Percentiles rank a stretch among this genome's conserved stretches.
phyloP scores from a whole-genome alignment of 352 stramenopile species.

The Saprolegnia diclina region DNA sequence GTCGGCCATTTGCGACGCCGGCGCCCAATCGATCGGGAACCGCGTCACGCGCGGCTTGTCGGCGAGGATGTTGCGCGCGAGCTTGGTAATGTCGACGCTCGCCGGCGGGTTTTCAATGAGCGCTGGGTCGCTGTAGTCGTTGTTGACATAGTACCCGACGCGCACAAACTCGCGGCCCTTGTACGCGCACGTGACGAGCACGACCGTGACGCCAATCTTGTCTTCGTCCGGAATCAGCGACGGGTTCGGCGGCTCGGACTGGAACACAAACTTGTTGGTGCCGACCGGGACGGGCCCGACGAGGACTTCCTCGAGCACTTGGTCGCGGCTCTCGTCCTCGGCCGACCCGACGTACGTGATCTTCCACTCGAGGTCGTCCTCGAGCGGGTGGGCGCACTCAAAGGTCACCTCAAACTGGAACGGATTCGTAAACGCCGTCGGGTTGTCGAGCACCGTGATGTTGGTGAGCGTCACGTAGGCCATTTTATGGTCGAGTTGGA shows the following conservation, averaged over 20 bases:
- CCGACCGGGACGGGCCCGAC: conserved; percentile 97
- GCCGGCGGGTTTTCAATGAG: conserved; percentile 74
- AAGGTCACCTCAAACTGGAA: conserved; percentile 99
- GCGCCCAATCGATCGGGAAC: conserved; percentile 96
- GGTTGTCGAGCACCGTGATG: conserved; percentile 98
- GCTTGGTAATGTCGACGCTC: conserved; percentile 85
- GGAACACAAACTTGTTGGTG: conserved; percentile 98
- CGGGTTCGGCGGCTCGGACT: conserved; percentile 92
- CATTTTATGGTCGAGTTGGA: conserved; percentile 34
- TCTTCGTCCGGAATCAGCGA: conserved; percentile 91
- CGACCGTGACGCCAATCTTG: conserved; percentile 98
- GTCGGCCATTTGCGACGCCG: conserved; percentile 37
- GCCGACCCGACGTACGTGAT: conserved; percentile 98
- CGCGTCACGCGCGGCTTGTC: conserved; percentile 94
- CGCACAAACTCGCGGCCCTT: conserved; percentile 95
- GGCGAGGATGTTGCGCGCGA: conserved; percentile 94
- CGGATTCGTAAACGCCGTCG: conserved; percentile 94
- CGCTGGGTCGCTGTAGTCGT: conserved; percentile 94
- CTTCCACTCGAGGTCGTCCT: conserved; percentile 99
- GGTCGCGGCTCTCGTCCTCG: conserved; percentile 93
- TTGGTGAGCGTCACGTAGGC: conserved; percentile 88
- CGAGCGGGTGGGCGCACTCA: conserved; percentile 95
- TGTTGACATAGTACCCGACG: conserved; percentile 96
- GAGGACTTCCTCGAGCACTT: conserved; percentile 97
- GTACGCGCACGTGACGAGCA: conserved; percentile 98